These are phyloP conservation scores for Pelargonium fulgidum DNA, from an alignment of 441 rosid species.

Conservation along the genomic window DNA sequence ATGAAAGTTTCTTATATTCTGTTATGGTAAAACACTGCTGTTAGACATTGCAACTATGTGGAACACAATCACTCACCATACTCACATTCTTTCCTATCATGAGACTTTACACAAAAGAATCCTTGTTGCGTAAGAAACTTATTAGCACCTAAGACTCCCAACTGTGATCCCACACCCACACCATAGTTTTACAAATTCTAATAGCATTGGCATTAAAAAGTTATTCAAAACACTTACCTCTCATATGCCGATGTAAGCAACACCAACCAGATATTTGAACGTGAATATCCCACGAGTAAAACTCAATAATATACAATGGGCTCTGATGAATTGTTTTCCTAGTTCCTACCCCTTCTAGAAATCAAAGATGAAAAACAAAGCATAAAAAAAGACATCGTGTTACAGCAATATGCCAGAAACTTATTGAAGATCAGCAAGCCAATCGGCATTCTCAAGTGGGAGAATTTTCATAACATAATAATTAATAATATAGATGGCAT, in stretches of 20 bases:
- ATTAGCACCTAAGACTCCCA: neutral
- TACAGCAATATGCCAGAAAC: neutral
- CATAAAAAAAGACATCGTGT: neutral
- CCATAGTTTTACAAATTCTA: neutral
- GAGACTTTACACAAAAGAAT: neutral
- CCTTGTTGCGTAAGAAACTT: neutral
- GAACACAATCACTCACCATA: neutral
- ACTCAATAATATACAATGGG: neutral
- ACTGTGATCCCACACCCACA: neutral
- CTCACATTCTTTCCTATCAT: neutral
- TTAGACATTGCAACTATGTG: neutral
- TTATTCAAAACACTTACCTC: neutral
- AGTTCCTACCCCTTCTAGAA: slow-evolving; percentile 5
- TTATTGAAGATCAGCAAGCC: neutral
- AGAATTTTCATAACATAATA: neutral
- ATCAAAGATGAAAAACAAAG: neutral
- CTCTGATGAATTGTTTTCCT: neutral
- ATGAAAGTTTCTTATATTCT: neutral
- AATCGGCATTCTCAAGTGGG: neutral
- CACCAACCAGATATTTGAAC: neutral
- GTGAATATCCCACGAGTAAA: neutral
- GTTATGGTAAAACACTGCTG: neutral
- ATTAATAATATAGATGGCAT: neutral
- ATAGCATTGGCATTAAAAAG: too few species aligned
- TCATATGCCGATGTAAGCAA: neutral